Evolutionary conservation across 2,329 filamentous ascomycete species (phyloP).

Genomic region (Raffaelea ambrosiae): DNA sequence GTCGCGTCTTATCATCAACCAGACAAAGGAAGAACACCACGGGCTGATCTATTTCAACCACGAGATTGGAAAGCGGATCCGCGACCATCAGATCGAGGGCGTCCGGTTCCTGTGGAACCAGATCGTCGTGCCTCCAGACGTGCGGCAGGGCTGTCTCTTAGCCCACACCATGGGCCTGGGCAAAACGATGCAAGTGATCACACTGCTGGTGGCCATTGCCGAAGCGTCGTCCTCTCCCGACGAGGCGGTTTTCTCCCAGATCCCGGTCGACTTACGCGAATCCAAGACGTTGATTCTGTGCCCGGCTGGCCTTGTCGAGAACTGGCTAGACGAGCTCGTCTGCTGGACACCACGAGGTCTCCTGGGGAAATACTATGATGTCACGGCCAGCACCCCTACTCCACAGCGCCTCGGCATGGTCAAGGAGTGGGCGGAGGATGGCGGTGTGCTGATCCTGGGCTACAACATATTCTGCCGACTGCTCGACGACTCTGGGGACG

Average conservation of each 20-base stretch:
- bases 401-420: constrained; percentile 37
- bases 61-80: constrained; percentile 57
- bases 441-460: constrained; percentile 69
- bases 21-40: constrained; percentile 51
- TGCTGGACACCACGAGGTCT: constrained; percentile 54
- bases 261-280: constrained; percentile 55
- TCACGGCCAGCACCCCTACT: constrained; percentile 34
- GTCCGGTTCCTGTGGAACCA: constrained; percentile 87
- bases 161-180: constrained; percentile 89
- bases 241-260: constrained; percentile 48
- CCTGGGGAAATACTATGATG: constrained; percentile 47
- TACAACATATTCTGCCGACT: constrained; percentile 58
- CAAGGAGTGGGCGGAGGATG: constrained; percentile 49
- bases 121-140: constrained; percentile 51
- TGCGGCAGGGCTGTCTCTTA: constrained; percentile 67
- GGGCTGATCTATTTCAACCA: constrained; percentile 56
- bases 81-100: constrained; percentile 72
- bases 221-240: constrained; percentile 56
- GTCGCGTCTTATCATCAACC: constrained; percentile 55
- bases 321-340: constrained; percentile 73
- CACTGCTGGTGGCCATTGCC: constrained; percentile 67
- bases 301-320: constrained; percentile 65
- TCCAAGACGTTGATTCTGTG: constrained; percentile 66
- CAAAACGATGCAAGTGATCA: constrained; percentile 88
- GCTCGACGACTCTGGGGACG: constrained; percentile 19